phyloP scores from a whole-genome alignment of 805 yeast genomes.

The Saturnispora sanitii region DNA sequence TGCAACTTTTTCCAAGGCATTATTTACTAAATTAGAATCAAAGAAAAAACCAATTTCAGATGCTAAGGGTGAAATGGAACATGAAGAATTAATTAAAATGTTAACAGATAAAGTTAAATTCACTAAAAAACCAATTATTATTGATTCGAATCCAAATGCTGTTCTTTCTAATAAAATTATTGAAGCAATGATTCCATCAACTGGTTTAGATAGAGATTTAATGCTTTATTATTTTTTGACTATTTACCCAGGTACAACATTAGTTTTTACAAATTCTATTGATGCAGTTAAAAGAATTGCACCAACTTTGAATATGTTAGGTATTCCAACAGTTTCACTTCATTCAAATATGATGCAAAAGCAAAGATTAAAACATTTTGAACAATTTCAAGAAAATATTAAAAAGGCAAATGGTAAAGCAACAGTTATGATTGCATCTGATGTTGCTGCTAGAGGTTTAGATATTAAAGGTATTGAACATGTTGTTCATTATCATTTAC shows the following conservation, averaged over 20 bases:
- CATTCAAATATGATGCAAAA: slow-evolving; percentile 95
- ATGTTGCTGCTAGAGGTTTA: slow-evolving; percentile 96
- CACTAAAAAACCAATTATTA: slow-evolving; percentile 51
- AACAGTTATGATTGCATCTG: slow-evolving; percentile 81
- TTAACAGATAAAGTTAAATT: slow-evolving; percentile 64
- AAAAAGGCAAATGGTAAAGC: slow-evolving; percentile 32
- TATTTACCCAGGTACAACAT: slow-evolving; percentile 79
- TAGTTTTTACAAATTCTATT: slow-evolving; percentile 91
- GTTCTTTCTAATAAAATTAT: slow-evolving; percentile 63
- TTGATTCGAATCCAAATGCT: slow-evolving; percentile 84
- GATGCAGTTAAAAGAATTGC: slow-evolving; percentile 84
- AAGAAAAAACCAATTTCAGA: slow-evolving; percentile 27
- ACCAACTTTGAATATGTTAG: slow-evolving; percentile 62
- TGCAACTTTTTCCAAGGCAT: slow-evolving; percentile 81
- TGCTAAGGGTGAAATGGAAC: slow-evolving; percentile 34
- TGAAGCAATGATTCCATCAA: slow-evolving; percentile 88
- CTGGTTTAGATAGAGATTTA: slow-evolving; percentile 80
- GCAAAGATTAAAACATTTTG: slow-evolving; percentile 78
- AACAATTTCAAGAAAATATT: slow-evolving; percentile 53
- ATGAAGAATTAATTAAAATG: slow-evolving; percentile 48
- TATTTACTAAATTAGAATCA: slow-evolving; percentile 63
- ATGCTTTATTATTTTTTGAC: slow-evolving; percentile 79
- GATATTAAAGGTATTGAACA: slow-evolving; percentile 76
- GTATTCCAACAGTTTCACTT: slow-evolving; percentile 60
- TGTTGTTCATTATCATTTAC: slow-evolving; percentile 92